Conservation (phyloP, 1,284 basidiomycete species). For the Ceratobasidium sp. region DNA sequence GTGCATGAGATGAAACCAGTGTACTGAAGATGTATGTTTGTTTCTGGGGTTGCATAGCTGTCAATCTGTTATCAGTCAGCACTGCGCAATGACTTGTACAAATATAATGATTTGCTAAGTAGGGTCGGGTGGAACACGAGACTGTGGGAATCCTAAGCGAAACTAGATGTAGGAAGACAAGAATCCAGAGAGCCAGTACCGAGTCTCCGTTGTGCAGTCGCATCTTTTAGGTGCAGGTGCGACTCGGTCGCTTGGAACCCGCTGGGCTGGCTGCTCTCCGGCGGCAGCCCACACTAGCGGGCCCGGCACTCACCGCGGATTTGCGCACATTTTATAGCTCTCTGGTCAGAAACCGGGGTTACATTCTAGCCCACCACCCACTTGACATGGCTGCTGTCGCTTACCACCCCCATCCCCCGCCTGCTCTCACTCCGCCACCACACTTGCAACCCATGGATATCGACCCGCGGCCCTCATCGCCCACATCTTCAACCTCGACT, state of each 20-base stretch:
- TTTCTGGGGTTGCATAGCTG: neutral
- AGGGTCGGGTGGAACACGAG: constrained; percentile 30
- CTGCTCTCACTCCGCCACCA: constrained; percentile 5
- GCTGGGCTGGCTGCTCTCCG: constrained; percentile 21
- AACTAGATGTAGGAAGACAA: constrained; percentile 15
- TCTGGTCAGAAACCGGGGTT: neutral
- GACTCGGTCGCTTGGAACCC: constrained; percentile 16
- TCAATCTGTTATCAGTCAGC: neutral
- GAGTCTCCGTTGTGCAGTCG: neutral
- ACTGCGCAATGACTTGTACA: constrained; percentile 9
- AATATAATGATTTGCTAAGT: constrained; percentile 21
- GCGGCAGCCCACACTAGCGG: constrained; percentile 9
- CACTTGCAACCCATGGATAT: constrained; percentile 28
- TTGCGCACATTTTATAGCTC: constrained; percentile 6
- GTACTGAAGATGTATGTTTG: constrained; percentile 25
- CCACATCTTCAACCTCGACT: constrained; percentile 39
- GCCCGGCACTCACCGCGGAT: constrained; percentile 21
- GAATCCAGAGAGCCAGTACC: constrained; percentile 7
- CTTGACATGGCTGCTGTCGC: constrained; percentile 21
- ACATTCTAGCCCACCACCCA: neutral
- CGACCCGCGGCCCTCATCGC: constrained; percentile 12
- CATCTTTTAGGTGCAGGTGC: constrained; percentile 10
- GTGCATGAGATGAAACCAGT: constrained; percentile 81
- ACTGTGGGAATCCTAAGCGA: constrained; percentile 10
- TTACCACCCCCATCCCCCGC: constrained; percentile 9